A percentile compares a stretch with the other conserved stretches of the same genome.
Evolutionary conservation across 768 basidiomycete species (phyloP).

Genomic region (Suillus subaureus): DNA sequence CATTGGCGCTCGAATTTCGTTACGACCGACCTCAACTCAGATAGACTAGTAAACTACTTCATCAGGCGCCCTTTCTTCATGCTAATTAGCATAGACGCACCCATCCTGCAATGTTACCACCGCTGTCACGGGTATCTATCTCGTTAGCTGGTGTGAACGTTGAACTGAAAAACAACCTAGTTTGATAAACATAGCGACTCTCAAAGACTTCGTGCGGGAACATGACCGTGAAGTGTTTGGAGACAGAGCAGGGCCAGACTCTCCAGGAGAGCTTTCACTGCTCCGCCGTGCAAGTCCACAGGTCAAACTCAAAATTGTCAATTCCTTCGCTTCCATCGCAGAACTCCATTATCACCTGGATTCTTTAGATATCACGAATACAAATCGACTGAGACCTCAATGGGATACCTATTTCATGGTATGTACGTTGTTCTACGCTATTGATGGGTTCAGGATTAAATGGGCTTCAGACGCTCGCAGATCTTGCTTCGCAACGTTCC

Average conservation of each 20-base stretch:
- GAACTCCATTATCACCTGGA: conserved; percentile 67
- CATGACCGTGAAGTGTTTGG: conserved; percentile 76
- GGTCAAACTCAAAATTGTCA: conserved; percentile 62
- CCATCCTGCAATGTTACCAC: conserved; percentile 66
- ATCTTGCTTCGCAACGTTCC: conserved; percentile 84
- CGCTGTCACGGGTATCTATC: conserved; percentile 51
- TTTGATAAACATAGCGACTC: background rate
- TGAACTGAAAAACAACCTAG: background rate
- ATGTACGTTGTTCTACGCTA: conserved; percentile 18
- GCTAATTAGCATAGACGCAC: conserved; percentile 82
- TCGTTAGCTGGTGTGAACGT: background rate
- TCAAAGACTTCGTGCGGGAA: conserved; percentile 74
- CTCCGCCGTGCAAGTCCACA: conserved; percentile 37
- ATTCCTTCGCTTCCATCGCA: conserved; percentile 58
- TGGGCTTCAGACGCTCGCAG: conserved; percentile 72
- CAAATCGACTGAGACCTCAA: conserved; percentile 77
- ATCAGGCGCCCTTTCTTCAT: conserved; percentile 89
- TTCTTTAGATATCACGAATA: conserved; percentile 65
- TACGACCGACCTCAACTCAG: conserved; percentile 67
- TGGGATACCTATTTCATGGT: conserved; percentile 99
- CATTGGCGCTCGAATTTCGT: conserved; percentile 84
- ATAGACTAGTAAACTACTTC: conserved; percentile 64
- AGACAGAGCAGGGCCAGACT: conserved; percentile 16
- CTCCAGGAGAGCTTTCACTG: conserved; percentile 19
- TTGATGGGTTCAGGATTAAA: conserved; percentile 12